Base-by-base conservation (phyloP, 1,139 yeast genomes). In the Taphrina deformans region DNA sequence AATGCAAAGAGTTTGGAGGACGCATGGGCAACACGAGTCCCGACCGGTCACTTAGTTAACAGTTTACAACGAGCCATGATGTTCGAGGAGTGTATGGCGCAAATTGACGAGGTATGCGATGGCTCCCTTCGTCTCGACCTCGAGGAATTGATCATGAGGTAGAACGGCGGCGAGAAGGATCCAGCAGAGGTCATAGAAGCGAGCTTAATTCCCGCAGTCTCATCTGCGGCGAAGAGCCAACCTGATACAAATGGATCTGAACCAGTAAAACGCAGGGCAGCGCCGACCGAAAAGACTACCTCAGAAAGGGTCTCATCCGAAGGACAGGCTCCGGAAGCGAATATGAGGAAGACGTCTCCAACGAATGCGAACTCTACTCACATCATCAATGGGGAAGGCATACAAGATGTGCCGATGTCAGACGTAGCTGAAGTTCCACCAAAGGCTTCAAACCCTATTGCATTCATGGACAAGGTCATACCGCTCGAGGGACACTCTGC, bases 1-100 rank as follows among this genome's bases (percentile, higher is more conserved):
- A 80, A 83, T 45, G 87, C 84, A 68, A 77, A 81, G 9, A 71
- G 81, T 18, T 44, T 69, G 21, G 65, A 63, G n/a, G 58, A 65
- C 6, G 66, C 66, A 23, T 69, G 69, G 53, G 58, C 67, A 14
- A 59, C 56, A 38, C 55, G 56, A 33, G 53, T 48, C 3, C 52
- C 61, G 3, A 55, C 67, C 5, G 67, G 56, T 12, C 68, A 52
- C 23, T 45, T 61, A 12, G 45, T 52, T 12, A 38, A 52, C 31
- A 29, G 56, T 27, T 23, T 59, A 7, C 63, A 59, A 18, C 55
- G 56, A 26, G 63, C 63, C 3, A 31, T 59, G 46, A 59, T 59
- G 63, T 59, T 59, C 27, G 63, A 59, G 27, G 63, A 59, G 45
- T 59, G 63, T 27, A 35, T 59, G 45, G 56, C 55, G 21, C 63